Evolutionary conservation across 306 rosid species (phyloP).

Genomic region (Fragaria iinumae): DNA sequence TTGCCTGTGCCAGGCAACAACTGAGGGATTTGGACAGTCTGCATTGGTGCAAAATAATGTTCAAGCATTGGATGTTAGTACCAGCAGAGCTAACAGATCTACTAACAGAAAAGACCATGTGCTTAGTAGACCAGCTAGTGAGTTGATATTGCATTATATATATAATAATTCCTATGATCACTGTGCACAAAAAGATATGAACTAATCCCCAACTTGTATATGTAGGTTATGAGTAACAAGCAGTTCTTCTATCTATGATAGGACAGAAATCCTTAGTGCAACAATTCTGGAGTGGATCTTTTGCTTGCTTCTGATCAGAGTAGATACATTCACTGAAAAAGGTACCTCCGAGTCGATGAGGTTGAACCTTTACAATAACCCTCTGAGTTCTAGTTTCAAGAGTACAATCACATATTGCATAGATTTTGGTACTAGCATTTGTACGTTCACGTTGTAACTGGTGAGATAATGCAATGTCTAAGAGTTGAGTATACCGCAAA

Average conservation of each 20-base stretch:
- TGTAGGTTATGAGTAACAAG: constrained; percentile 50
- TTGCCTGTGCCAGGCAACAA: constrained; percentile 47
- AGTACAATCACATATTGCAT: constrained; percentile 25
- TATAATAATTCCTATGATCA: background rate
- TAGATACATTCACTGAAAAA: constrained; percentile 29
- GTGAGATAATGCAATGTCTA: constrained; percentile 22
- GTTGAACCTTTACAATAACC: constrained; percentile 24
- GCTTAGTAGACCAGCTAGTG: constrained; percentile 47
- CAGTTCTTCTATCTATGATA: constrained; percentile 18
- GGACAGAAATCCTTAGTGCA: constrained; percentile 29
- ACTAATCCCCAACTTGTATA: constrained; percentile 16
- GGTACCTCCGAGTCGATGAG: constrained; percentile 28
- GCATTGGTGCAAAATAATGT: constrained; percentile 36
- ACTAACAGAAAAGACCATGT: constrained; percentile 37
- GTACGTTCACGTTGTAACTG: constrained; percentile 50
- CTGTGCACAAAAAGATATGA: constrained; percentile 6
- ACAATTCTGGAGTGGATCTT: constrained; percentile 33
- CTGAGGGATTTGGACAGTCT: constrained; percentile 42
- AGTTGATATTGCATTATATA: constrained; percentile 28
- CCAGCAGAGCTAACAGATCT: constrained; percentile 40
- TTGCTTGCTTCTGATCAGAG: constrained; percentile 31
- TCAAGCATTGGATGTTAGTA: constrained; percentile 36
- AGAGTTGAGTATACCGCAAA: constrained; percentile 26
- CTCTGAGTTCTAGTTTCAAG: constrained; percentile 30
- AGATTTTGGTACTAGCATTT: constrained; percentile 43